These are phyloP conservation scores for Scorias spongiosa DNA, from an alignment of 2,329 filamentous ascomycete genomes.

Conservation along the genomic window DNA sequence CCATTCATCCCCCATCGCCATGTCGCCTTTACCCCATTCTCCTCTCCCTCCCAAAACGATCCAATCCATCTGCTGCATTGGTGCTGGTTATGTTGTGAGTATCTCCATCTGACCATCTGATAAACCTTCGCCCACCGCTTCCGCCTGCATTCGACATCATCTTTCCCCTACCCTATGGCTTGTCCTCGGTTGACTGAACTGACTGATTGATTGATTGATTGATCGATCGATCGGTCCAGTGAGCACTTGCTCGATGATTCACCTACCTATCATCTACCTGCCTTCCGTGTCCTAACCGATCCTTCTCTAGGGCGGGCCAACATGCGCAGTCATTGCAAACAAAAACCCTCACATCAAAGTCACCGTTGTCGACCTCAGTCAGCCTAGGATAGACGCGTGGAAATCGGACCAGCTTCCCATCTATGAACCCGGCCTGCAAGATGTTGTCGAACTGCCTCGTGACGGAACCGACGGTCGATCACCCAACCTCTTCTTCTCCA, in stretches of 20 bases:
- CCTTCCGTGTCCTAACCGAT: background rate
- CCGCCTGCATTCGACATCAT: too few species aligned
- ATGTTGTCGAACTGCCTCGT: conserved; percentile 51
- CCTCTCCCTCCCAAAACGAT: conserved; percentile 13
- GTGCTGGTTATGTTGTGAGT: conserved; percentile 60
- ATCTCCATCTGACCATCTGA: conserved; percentile 1
- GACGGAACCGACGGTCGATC: conserved; percentile 30
- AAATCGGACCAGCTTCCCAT: conserved; percentile 60
- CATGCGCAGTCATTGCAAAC: conserved; percentile 57
- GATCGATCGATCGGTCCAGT: background rate
- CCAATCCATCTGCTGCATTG: conserved; percentile 55
- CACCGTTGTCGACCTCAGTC: conserved; percentile 59
- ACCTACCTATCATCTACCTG: too few species aligned
- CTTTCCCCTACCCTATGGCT: too few species aligned
- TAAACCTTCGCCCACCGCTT: too few species aligned
- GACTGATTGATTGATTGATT: too few species aligned
- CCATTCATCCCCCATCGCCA: background rate
- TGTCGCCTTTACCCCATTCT: background rate
- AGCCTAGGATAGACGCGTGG: conserved; percentile 53
- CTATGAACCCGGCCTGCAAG: conserved; percentile 55
- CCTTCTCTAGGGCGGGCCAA: conserved; percentile 47
- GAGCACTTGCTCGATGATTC: background rate
- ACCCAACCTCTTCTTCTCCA: conserved; percentile 61
- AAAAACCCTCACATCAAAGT: conserved; percentile 57
- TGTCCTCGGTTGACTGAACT: too few species aligned